These are phyloP conservation scores for Zymoseptoria pseudotritici DNA, from an alignment of 2,329 filamentous ascomycete genomes.

Conservation along the genomic window DNA sequence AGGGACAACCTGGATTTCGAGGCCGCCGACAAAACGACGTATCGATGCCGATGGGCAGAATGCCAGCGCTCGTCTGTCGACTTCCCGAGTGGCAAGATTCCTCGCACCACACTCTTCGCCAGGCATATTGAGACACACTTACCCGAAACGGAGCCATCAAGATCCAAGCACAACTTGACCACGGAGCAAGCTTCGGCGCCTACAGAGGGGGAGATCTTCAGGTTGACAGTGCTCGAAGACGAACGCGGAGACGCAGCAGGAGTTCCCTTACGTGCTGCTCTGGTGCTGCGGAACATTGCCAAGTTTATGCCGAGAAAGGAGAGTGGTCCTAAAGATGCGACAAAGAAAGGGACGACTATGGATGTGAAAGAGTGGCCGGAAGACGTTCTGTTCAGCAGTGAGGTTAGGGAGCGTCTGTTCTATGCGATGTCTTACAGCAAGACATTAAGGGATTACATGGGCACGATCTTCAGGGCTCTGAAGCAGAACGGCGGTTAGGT, in stretches of 20 bases:
- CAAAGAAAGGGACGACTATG: slow-evolving; percentile 11
- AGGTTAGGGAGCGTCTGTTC: slow-evolving; percentile 19
- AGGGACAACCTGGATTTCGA: slow-evolving; percentile 23
- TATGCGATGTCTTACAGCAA: slow-evolving; percentile 20
- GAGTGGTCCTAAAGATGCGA: slow-evolving; percentile 6
- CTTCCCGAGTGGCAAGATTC: slow-evolving; percentile 10
- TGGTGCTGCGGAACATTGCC: slow-evolving; percentile 73
- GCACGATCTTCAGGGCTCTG: slow-evolving; percentile 17
- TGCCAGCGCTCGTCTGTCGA: slow-evolving; percentile 51
- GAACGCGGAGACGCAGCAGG: slow-evolving; percentile 58
- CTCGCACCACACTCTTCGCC: slow-evolving; percentile 24
- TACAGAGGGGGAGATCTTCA: slow-evolving; percentile 17
- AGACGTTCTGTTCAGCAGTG: slow-evolving; percentile 15
- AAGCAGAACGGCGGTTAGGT: slow-evolving; percentile 9
- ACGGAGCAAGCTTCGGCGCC: slow-evolving; percentile 11
- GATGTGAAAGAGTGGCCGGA: slow-evolving; percentile 16
- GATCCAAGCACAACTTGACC: slow-evolving; percentile 21
- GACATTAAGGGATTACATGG: slow-evolving; percentile 19
- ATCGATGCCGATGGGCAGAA: slow-evolving; percentile 59
- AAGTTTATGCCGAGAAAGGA: slow-evolving; percentile 33
- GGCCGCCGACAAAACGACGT: slow-evolving; percentile 33
- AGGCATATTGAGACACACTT: slow-evolving; percentile 63
- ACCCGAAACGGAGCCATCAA: slow-evolving; percentile 35
- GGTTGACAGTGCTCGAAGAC: slow-evolving; percentile 42
- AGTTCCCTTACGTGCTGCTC: slow-evolving; percentile 67